phyloP scores from a whole-genome alignment of 2,329 filamentous ascomycete species.

The Cylindrodendrum hubeiense region DNA sequence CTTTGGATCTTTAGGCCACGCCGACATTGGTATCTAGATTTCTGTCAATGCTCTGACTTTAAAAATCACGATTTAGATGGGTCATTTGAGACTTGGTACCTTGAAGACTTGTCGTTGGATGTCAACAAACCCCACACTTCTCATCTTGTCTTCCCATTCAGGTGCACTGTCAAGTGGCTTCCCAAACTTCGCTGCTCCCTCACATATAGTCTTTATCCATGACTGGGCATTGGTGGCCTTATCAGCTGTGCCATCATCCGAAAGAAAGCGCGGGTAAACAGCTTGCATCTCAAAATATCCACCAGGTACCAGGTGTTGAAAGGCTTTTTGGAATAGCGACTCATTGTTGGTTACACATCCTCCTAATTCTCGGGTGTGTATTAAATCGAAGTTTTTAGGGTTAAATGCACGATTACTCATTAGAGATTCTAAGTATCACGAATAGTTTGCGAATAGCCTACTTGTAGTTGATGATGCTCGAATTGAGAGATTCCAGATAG shows the following conservation, averaged over 20 bases:
- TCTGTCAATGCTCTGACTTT: neutral
- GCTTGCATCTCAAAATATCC: neutral
- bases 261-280: neutral
- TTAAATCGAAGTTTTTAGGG: neutral
- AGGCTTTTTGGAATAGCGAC: neutral
- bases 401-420: neutral
- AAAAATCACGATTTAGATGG: too few relatives aligned
- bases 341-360: neutral
- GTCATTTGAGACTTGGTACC: neutral
- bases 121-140: slow-evolving; percentile 1
- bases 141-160: slow-evolving; percentile 9
- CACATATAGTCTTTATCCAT: slow-evolving; percentile 24
- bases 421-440: neutral
- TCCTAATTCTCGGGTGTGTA: neutral
- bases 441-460: neutral
- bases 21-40: neutral
- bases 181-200: slow-evolving; percentile 16
- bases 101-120: slow-evolving; percentile 5
- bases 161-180: slow-evolving; percentile 21
- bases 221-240: neutral
- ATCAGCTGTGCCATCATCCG: neutral
- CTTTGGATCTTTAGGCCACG: neutral
- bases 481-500: neutral
- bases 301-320: neutral
- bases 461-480: neutral